Percentiles rank a stretch among this genome's conserved stretches.
phyloP scores from a whole-genome alignment of 108 stramenopile genomes.

The Skeletonema tropicum region DNA sequence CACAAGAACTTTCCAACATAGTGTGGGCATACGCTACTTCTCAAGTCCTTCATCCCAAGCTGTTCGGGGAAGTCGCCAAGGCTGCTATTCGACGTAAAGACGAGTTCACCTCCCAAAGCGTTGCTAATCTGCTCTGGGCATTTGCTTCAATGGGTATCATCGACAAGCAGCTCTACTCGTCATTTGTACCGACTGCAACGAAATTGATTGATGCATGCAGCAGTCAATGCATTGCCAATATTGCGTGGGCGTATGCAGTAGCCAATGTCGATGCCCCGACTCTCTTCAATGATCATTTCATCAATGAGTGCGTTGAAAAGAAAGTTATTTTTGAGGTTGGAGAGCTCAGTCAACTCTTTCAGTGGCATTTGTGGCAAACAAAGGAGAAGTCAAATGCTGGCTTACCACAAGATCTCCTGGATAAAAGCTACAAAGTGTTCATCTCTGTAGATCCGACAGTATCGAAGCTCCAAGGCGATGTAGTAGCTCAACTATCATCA shows the following conservation, averaged over 20 bases:
- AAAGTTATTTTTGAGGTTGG: slow-evolving; percentile 13
- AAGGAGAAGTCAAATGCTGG: slow-evolving; percentile 1
- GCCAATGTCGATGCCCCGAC: slow-evolving; percentile 27
- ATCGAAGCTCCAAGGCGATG: slow-evolving; percentile 25
- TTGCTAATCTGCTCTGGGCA: slow-evolving; percentile 52
- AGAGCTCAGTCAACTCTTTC: slow-evolving; percentile 29
- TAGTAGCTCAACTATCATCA: not conserved
- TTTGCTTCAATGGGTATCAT: slow-evolving; percentile 25
- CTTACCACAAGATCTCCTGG: slow-evolving; percentile 3
- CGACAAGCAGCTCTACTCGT: slow-evolving; percentile 29
- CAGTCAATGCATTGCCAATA: slow-evolving; percentile 42
- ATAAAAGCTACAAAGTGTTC: slow-evolving; percentile 26
- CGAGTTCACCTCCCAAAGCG: slow-evolving; percentile 34
- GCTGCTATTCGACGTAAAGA: slow-evolving; percentile 17
- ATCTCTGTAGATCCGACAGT: not conserved
- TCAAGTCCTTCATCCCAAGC: not conserved
- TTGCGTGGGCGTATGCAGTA: slow-evolving; percentile 48
- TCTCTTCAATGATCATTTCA: slow-evolving; percentile 30
- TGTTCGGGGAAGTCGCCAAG: not conserved
- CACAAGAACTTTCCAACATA: not conserved
- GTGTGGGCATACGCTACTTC: slow-evolving; percentile 19
- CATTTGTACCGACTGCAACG: slow-evolving; percentile 15
- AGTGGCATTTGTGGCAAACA: slow-evolving; percentile 1
- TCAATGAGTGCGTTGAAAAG: slow-evolving; percentile 24
- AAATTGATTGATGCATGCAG: slow-evolving; percentile 23